These are phyloP conservation scores for Chaetomium tenue DNA, from an alignment of 495 filamentous ascomycete genomes.

Conservation along the genomic window DNA sequence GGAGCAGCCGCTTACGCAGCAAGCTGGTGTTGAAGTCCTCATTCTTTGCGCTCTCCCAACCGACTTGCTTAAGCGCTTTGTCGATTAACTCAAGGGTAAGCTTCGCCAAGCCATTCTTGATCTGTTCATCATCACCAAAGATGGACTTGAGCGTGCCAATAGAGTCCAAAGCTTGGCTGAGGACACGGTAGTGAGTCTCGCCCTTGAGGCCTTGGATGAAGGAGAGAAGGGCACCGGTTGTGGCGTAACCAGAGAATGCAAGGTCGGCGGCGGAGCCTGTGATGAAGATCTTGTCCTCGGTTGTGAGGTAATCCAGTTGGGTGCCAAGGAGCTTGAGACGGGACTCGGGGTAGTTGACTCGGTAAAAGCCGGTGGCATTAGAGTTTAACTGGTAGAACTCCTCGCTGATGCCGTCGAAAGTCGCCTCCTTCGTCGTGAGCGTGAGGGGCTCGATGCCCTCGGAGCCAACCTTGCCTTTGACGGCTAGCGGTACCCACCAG, in stretches of 20 bases:
- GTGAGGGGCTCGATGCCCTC: conserved; percentile 51
- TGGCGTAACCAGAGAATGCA: conserved; percentile 79
- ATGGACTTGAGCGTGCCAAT: conserved; percentile 55
- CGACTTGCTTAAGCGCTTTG: conserved; percentile 70
- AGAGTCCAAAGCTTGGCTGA: conserved; percentile 74
- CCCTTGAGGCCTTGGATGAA: conserved; percentile 76
- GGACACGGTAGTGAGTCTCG: conserved; percentile 86
- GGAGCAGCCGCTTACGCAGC: conserved; percentile 75
- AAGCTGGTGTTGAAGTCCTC: conserved; percentile 82
- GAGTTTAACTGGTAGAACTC: conserved; percentile 92
- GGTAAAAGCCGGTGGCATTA: conserved; percentile 84
- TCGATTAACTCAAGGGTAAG: conserved; percentile 70
- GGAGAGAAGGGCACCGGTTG: conserved; percentile 71
- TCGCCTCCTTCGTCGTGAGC: conserved; percentile 73
- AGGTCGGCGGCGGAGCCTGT: conserved; percentile 90
- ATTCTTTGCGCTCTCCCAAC: conserved; percentile 72
- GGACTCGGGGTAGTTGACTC: conserved; percentile 82
- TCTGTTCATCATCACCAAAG: conserved; percentile 54
- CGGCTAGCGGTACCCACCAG: conserved; percentile 94
- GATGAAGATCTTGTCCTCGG: conserved; percentile 86
- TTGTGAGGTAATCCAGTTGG: conserved; percentile 66
- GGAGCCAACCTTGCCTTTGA: conserved; percentile 61
- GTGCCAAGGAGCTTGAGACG: conserved; percentile 76
- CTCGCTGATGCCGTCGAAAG: conserved; percentile 67
- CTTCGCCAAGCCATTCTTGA: conserved; percentile 62